A percentile compares a stretch with the other conserved stretches of the same genome.
Evolutionary conservation across 306 rosid genomes (phyloP).

Genomic region (Purshia tridentata): DNA sequence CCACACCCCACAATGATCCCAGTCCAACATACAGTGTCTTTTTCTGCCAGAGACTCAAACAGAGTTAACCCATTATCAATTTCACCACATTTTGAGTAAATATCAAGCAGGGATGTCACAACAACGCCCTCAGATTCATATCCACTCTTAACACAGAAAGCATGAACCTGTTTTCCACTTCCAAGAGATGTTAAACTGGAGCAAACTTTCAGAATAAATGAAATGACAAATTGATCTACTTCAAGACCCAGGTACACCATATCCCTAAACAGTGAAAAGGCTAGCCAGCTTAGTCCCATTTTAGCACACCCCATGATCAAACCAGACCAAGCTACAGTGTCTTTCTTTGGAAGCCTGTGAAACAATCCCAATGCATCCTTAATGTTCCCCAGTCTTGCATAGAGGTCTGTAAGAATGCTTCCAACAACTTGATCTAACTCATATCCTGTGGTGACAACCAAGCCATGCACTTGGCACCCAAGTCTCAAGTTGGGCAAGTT

Average conservation of each 20-base stretch:
- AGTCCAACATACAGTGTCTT: constrained; percentile 77
- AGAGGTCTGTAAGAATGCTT: constrained; percentile 68
- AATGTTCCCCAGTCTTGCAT: constrained; percentile 53
- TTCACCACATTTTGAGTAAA: constrained; percentile 87
- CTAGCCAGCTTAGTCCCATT: constrained; percentile 48
- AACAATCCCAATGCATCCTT: constrained; percentile 55
- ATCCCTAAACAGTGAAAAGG: constrained; percentile 56
- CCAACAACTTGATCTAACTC: constrained; percentile 68
- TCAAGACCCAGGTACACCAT: constrained; percentile 52
- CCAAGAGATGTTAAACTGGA: constrained; percentile 60
- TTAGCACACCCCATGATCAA: constrained; percentile 75
- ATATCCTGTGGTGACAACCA: constrained; percentile 59
- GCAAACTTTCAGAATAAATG: constrained; percentile 62
- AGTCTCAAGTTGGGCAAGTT: constrained; percentile 46
- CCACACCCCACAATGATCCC: constrained; percentile 92
- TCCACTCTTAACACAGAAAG: constrained; percentile 67
- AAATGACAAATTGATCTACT: constrained; percentile 71
- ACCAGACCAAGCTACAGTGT: constrained; percentile 75
- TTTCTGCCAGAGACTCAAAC: constrained; percentile 48
- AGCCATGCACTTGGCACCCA: constrained; percentile 74
- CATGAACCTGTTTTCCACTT: constrained; percentile 77
- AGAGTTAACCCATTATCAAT: constrained; percentile 63
- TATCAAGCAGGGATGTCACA: constrained; percentile 66
- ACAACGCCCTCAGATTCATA: constrained; percentile 64
- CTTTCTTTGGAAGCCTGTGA: constrained; percentile 64